Evolutionary conservation across 305 asterid species (phyloP).

Genomic region (Solanum hybrid): DNA sequence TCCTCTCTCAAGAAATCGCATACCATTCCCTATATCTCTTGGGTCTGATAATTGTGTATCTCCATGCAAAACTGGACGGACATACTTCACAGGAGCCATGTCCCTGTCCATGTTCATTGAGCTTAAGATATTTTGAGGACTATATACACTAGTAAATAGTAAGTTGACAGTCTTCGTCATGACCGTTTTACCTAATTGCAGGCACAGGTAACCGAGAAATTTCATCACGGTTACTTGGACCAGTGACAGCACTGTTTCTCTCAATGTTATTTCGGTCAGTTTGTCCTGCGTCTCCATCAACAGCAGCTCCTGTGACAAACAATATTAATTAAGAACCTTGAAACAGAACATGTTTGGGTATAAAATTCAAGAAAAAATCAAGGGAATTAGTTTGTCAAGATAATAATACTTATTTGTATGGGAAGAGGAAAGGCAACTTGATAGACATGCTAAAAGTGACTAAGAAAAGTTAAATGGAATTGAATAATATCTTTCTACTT

Average conservation of each 20-base stretch:
- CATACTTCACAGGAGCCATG: slow-evolving; percentile 27
- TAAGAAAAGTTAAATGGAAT: neutral
- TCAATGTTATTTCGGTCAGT: slow-evolving; percentile 31
- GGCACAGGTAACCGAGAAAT: slow-evolving; percentile 25
- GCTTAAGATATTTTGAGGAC: slow-evolving; percentile 29
- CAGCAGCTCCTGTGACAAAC: slow-evolving; percentile 27
- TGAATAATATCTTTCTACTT: neutral
- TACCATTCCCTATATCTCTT: slow-evolving; percentile 26
- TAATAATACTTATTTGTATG: neutral
- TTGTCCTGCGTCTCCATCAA: slow-evolving; percentile 46
- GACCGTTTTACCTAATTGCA: slow-evolving; percentile 45
- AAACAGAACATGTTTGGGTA: neutral
- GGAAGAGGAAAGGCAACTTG: neutral
- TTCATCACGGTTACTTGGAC: slow-evolving; percentile 47
- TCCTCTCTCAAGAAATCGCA: slow-evolving; percentile 38
- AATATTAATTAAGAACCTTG: neutral
- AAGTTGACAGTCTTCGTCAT: slow-evolving; percentile 32
- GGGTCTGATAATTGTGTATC: slow-evolving; percentile 34
- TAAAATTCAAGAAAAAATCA: neutral
- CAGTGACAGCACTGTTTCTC: slow-evolving; percentile 30
- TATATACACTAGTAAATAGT: slow-evolving; percentile 21
- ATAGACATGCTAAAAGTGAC: neutral
- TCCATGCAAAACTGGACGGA: slow-evolving; percentile 32
- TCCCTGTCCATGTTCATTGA: slow-evolving; percentile 29
- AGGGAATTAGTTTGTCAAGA: neutral